Evolutionary conservation across 805 yeast species (phyloP), one percentile per base, ranked within the genome.

Genomic region (Candida broadrunensis): DNA sequence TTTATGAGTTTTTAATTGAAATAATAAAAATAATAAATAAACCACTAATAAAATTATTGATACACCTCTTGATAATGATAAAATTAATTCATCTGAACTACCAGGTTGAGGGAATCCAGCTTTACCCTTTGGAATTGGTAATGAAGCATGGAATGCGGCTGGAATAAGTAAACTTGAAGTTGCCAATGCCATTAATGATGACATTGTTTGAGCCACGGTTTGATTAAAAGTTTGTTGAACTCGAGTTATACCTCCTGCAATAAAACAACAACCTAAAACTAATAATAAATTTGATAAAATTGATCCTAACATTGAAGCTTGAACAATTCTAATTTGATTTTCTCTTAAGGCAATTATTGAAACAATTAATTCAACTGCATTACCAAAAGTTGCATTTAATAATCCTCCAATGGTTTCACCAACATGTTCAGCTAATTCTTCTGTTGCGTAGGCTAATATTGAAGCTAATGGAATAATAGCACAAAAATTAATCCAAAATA

Each of bases 141-240:
- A 65, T 5, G 90, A 75, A 5, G 95, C 88, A 54, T 86, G 88
- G 77, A 91, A 93, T 0, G 98, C 97, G 3, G 99, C 98, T 2
- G 99, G 99, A 38, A 93, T 82, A 56, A 93, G 65, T 52, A 93
- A 73, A 1, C 96, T 90, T 29, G 93, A 84, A 36, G 93, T 83
- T 2, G 97, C 87, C 42, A 93, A 80, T 1, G 95, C 95, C 80
- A 93, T 78, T 49, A 93, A 73, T 1, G 97, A 89, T 25, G 89
- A 79, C 99, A 93, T 93, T 6, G 98, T 90, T 65, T 93, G 98
- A 4, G 99, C 99, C 6, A 90, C 97, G 1, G 98, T 91, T 64
- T 87, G 95, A 70, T 89, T 89, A 69, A 93, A 93, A 1, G 75
- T 75, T 63, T 93, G 98, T 61, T 86, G 93, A 27, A 83, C 73